Evolutionary conservation across 2,329 filamentous ascomycete genomes (phyloP), one percentile per base, ranked within the genome.

Genomic region (Didymella pinodella): DNA sequence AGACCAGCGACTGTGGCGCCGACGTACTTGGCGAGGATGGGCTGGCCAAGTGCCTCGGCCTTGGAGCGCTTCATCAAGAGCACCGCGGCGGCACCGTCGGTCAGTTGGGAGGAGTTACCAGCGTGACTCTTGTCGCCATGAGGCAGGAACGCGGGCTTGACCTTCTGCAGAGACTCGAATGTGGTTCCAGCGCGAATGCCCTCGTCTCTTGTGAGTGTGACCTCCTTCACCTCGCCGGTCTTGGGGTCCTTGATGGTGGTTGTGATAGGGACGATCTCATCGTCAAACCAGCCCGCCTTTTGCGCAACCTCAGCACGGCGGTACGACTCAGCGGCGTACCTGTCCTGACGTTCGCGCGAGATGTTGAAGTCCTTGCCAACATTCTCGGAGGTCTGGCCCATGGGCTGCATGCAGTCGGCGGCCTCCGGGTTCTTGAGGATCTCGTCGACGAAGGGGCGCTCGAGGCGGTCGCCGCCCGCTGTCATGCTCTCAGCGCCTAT

Each of bases 321-420:
- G 83, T 93, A 99, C 45, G 89, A 93, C 82, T 96, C 92, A 10
- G 90, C 90, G 0, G 95, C 92, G 77, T 88, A 98, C 66, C 85
- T 82, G 79, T 99, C 95, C 81, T 98, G 91, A 75, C 82, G 80
- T 75, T 93, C 88, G 61, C 95, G 87, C 2, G 86, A 81, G 75
- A 99, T 89, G 74, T 90, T 86, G 78, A 98, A 98, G 80, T 98
- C 95, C 48, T 87, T 87, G 69, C 90, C 92, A 28, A 99, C 93
- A 75, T 98, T 98, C 83, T 99, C 95, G 59, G 90, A 94, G 2
- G 95, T 99, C 86, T 96, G 96, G 22, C 95, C 95, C 95, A 99
- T 99, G 66, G 94, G 91, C 84, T 93, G 87, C 87, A 94, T 87
- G 84, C 93, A 95, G 81, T 98, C 94, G 46, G 79, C 79, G 0